Conservation (phyloP, 306 rosid species). For the Cucumis cinereus region DNA sequence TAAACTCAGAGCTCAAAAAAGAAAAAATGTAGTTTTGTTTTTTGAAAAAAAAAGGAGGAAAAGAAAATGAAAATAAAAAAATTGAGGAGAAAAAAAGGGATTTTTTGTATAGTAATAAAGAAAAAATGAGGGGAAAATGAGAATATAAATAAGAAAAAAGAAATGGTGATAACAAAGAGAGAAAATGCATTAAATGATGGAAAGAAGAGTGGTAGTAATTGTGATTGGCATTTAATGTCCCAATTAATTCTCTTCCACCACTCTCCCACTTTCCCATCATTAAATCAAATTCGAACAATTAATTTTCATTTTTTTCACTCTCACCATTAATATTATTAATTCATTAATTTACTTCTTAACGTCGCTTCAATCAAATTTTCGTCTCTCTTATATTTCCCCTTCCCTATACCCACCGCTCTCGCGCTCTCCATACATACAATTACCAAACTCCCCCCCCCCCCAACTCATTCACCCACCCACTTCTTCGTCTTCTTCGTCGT, state of each 20-base stretch:
- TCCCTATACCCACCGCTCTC: too few relatives aligned
- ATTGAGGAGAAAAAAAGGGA: too few relatives aligned
- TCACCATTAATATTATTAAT: background rate
- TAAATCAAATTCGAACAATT: slow-evolving; percentile 7
- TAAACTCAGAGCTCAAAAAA: too few relatives aligned
- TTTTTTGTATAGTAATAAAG: background rate
- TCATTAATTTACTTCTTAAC: background rate
- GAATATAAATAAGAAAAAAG: background rate
- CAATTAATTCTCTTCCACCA: slow-evolving; percentile 7
- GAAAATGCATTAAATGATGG: background rate
- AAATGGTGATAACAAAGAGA: too few relatives aligned
- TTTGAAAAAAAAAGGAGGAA: too few relatives aligned
- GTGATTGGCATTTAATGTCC: slow-evolving; percentile 1
- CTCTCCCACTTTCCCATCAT: slow-evolving; percentile 8
- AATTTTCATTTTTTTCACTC: background rate
- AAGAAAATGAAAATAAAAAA: too few relatives aligned
- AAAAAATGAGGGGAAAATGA: background rate
- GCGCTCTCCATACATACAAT: background rate
- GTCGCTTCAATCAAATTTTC: background rate
- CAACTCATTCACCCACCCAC: too few relatives aligned
- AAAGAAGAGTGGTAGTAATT: background rate
- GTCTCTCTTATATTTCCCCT: background rate
- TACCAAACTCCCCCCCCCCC: background rate
- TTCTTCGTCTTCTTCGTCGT: too few relatives aligned
- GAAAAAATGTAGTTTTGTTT: too few relatives aligned